phyloP scores from a whole-genome alignment of 108 stramenopile genomes.

The Nitzschia inconspicua region DNA sequence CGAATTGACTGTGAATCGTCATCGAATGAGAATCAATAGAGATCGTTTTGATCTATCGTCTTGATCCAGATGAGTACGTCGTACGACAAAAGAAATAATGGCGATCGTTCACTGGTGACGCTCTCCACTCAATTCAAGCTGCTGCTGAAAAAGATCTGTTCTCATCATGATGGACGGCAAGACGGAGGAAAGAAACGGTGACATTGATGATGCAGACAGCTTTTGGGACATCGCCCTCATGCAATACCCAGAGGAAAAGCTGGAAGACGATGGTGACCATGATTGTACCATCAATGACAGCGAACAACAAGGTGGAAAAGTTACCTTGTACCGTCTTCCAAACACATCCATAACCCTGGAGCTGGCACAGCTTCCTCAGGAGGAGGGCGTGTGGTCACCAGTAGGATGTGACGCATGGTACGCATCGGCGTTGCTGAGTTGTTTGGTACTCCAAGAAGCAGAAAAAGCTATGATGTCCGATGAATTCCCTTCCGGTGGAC shows the following conservation, averaged over 20 bases:
- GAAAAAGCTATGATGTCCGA: neutral
- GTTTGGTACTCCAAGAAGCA: conserved; percentile 2
- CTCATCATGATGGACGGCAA: too few relatives aligned
- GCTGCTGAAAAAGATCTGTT: too few relatives aligned
- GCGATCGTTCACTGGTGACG: too few relatives aligned
- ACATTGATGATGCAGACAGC: conserved; percentile 1
- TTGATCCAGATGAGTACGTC: neutral
- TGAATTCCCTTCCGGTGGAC: too few relatives aligned
- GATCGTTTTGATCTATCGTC: neutral
- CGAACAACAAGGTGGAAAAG: neutral
- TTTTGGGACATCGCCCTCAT: conserved; percentile 22
- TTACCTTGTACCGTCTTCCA: conserved; percentile 1
- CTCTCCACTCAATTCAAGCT: neutral
- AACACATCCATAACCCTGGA: conserved; percentile 10
- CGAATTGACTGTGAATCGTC: too few relatives aligned
- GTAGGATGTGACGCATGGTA: conserved; percentile 52
- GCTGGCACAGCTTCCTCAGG: conserved; percentile 20
- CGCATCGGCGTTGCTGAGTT: conserved; percentile 34
- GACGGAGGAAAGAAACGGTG: too few relatives aligned
- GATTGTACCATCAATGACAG: too few relatives aligned
- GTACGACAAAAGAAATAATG: neutral
- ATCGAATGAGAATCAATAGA: too few relatives aligned
- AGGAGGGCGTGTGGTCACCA: conserved; percentile 45
- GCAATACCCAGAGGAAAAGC: neutral
- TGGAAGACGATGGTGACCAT: neutral